phyloP scores from a whole-genome alignment of 1,284 basidiomycete species.

The Fomitopsis pinicola region DNA sequence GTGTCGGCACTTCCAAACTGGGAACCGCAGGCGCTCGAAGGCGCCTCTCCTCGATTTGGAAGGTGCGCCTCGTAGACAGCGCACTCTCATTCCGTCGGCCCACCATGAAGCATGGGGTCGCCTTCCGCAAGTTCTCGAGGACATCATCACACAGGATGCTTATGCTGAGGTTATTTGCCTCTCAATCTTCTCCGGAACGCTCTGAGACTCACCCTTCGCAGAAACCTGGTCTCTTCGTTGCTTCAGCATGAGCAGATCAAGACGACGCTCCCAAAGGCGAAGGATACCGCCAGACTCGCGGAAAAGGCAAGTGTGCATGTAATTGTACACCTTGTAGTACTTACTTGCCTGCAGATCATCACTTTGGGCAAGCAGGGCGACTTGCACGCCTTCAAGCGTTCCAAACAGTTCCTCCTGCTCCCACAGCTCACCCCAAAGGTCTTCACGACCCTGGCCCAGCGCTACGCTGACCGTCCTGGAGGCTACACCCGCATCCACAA shows the following conservation, averaged over 20 bases:
- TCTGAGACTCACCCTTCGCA: slow-evolving; percentile 26
- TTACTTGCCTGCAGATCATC: slow-evolving; percentile 61
- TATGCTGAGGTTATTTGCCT: slow-evolving; percentile 67
- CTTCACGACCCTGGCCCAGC: slow-evolving; percentile 74
- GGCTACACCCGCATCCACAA: slow-evolving; percentile 96
- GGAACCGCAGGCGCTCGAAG: background rate
- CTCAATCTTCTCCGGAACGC: background rate
- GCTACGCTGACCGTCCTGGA: slow-evolving; percentile 83
- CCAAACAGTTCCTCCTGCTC: slow-evolving; percentile 74
- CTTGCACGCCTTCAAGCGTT: slow-evolving; percentile 58
- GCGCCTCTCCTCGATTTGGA: background rate
- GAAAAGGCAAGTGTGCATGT: slow-evolving; percentile 68
- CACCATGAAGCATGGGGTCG: slow-evolving; percentile 87
- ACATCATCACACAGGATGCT: slow-evolving; percentile 84
- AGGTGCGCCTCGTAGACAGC: background rate
- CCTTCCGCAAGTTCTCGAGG: slow-evolving; percentile 85
- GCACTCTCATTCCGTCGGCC: background rate
- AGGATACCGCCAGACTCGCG: slow-evolving; percentile 86
- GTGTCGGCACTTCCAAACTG: background rate
- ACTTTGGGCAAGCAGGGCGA: slow-evolving; percentile 83
- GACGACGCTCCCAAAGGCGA: slow-evolving; percentile 95
- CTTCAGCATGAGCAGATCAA: slow-evolving; percentile 96
- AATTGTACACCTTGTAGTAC: background rate
- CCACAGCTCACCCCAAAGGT: slow-evolving; percentile 73
- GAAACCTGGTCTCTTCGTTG: slow-evolving; percentile 93